Percentiles rank a stretch among this genome's conserved stretches.
phyloP scores from a whole-genome alignment of 441 rosid genomes.

The Francoa sonchifolia region DNA sequence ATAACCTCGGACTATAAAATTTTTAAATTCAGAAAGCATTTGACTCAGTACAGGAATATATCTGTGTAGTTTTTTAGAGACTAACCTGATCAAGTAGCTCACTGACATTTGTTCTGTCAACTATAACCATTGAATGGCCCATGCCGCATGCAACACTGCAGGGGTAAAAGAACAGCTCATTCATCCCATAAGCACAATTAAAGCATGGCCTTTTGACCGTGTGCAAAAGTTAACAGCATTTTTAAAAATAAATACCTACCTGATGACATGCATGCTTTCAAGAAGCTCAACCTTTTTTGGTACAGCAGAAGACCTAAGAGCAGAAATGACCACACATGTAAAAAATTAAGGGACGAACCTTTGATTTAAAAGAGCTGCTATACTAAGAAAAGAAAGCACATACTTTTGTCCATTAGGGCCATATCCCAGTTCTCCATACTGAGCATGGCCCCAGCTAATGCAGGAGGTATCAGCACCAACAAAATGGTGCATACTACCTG shows the following conservation, averaged over 20 bases:
- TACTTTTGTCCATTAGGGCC: constrained; percentile 91
- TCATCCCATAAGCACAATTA: neutral
- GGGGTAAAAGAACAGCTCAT: constrained; percentile 1
- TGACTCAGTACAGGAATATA: neutral
- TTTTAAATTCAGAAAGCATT: neutral
- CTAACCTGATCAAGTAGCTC: constrained; percentile 78
- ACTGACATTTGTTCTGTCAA: constrained; percentile 51
- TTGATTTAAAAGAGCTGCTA: constrained; percentile 5
- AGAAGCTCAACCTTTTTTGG: constrained; percentile 86
- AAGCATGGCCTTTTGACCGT: neutral
- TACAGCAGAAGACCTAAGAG: constrained; percentile 69
- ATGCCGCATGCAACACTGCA: constrained; percentile 84
- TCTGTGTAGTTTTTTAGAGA: neutral
- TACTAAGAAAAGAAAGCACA: constrained; percentile 6
- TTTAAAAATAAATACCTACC: constrained; percentile 29
- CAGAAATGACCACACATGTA: too few relatives aligned
- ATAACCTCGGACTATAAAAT: neutral
- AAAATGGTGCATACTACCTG: constrained; percentile 90
- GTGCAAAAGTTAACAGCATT: neutral
- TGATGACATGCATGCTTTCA: constrained; percentile 83
- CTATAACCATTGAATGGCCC: constrained; percentile 76
- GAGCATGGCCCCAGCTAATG: constrained; percentile 97
- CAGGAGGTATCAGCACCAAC: constrained; percentile 96
- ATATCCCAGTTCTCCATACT: constrained; percentile 85
- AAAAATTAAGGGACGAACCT: neutral